A percentile compares a stretch with the other conserved stretches of the same genome.
phyloP scores from a whole-genome alignment of 179 eudicot genomes.

The Patellifolia procumbens region DNA sequence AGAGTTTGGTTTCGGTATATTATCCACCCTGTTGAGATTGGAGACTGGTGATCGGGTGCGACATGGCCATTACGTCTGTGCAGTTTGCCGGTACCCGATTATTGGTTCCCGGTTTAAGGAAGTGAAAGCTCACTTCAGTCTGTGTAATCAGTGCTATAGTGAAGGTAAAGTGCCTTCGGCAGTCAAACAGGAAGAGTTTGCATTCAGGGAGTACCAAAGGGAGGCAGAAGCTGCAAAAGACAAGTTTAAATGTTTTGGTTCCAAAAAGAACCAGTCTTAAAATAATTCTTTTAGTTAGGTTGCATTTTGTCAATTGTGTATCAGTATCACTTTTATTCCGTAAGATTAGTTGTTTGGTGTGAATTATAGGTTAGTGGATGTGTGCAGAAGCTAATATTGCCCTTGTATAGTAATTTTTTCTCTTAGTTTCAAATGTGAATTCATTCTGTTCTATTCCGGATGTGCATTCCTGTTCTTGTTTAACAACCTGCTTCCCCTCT shows the following conservation, averaged over 20 bases:
- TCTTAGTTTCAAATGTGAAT: slow-evolving; percentile 21
- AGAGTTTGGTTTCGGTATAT: slow-evolving; percentile 88
- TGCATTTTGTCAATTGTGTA: slow-evolving; percentile 25
- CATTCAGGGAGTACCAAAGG: slow-evolving; percentile 76
- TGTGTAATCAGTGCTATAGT: slow-evolving; percentile 85
- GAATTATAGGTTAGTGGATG: slow-evolving; percentile 42
- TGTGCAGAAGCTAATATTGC: slow-evolving; percentile 37
- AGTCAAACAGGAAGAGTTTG: slow-evolving; percentile 74
- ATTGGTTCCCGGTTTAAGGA: slow-evolving; percentile 91
- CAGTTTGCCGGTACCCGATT: slow-evolving; percentile 86
- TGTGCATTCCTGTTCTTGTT: background rate
- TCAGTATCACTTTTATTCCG: slow-evolving; percentile 20
- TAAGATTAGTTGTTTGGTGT: slow-evolving; percentile 44
- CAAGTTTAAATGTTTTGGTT: slow-evolving; percentile 75
- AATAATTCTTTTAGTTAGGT: slow-evolving; percentile 36
- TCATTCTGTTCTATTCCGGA: slow-evolving; percentile 13
- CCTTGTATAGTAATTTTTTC: slow-evolving; percentile 43
- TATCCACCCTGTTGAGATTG: slow-evolving; percentile 68
- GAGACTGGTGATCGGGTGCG: slow-evolving; percentile 84
- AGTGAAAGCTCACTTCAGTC: slow-evolving; percentile 66
- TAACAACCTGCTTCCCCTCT: background rate
- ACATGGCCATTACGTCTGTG: slow-evolving; percentile 68
- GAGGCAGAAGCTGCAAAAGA: slow-evolving; percentile 83
- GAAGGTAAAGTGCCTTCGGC: slow-evolving; percentile 93
- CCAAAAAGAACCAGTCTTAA: slow-evolving; percentile 38